phyloP scores from a whole-genome alignment of 257 asterid species.

The Lavandula angustifolia region DNA sequence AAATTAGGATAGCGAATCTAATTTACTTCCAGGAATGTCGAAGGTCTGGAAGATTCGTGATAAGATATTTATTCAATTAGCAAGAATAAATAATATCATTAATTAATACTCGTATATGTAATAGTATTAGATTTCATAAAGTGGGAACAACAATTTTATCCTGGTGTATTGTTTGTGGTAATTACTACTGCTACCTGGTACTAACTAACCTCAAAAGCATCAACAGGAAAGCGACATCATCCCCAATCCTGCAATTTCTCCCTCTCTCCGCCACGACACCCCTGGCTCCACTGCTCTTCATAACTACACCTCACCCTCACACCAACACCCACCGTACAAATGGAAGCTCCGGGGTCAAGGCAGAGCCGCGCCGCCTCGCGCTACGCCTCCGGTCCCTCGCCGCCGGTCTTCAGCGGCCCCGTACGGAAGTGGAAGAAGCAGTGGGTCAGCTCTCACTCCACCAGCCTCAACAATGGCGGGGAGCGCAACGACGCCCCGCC shows the following conservation, averaged over 20 bases:
- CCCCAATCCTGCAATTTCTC: conserved; percentile 21
- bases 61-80: too few relatives aligned
- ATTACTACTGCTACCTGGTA: conserved; percentile 23
- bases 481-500: conserved; percentile 43
- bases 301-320: too few relatives aligned
- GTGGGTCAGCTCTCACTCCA: conserved; percentile 61
- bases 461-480: conserved; percentile 20
- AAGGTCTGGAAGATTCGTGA: too few relatives aligned
- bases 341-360: conserved; percentile 70
- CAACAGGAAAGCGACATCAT: conserved; percentile 32
- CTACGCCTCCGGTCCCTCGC: conserved; percentile 56
- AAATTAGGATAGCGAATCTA: too few relatives aligned
- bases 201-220: conserved; percentile 40
- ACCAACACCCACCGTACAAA: not conserved
- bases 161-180: not conserved
- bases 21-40: too few relatives aligned
- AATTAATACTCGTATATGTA: too few relatives aligned
- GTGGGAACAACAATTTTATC: too few relatives aligned
- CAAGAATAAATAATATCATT: too few relatives aligned
- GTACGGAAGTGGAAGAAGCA: conserved; percentile 87
- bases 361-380: conserved; percentile 66
- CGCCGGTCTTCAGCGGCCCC: conserved; percentile 70
- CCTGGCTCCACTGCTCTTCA: too few relatives aligned
- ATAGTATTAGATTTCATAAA: too few relatives aligned
- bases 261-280: conserved; percentile 36